phyloP scores from a whole-genome alignment of 2,329 filamentous ascomycete species.

The Phyllosticta citribraziliensis region DNA sequence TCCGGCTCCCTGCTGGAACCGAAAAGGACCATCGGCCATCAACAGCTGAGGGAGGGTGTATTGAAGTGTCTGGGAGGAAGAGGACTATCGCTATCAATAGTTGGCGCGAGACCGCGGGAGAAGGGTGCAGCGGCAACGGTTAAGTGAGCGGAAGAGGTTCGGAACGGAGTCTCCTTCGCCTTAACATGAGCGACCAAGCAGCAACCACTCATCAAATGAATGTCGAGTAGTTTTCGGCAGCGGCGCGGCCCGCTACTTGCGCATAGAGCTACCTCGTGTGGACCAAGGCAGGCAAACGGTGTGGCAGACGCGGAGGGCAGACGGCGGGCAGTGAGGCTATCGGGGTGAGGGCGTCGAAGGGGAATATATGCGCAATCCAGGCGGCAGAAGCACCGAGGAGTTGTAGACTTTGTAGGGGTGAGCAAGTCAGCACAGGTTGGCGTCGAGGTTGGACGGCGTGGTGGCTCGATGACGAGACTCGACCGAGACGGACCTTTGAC shows the following conservation, averaged over 20 bases:
- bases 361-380: neutral
- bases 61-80: constrained; percentile 2
- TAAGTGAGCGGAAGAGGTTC: constrained; percentile 35
- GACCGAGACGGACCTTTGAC: constrained; percentile 7
- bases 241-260: constrained; percentile 6
- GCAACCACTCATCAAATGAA: constrained; percentile 11
- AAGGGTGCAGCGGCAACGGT: constrained; percentile 18
- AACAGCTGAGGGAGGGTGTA: constrained; percentile 32
- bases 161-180: constrained; percentile 38
- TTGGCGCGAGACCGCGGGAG: constrained; percentile 11
- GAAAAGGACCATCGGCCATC: constrained; percentile 60
- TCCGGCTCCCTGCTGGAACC: constrained; percentile 52
- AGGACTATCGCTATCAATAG: constrained; percentile 10
- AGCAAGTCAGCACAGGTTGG: constrained; percentile 1
- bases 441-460: constrained; percentile 1
- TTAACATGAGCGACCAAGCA: constrained; percentile 32
- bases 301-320: neutral
- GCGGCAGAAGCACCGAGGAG: neutral
- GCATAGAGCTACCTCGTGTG: neutral
- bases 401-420: constrained; percentile 2
- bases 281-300: constrained; percentile 2
- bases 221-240: constrained; percentile 1
- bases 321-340: constrained; percentile 1
- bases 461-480: constrained; percentile 10
- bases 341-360: neutral